phyloP scores from a whole-genome alignment of 257 asterid species.

The Solanum habrochaites region DNA sequence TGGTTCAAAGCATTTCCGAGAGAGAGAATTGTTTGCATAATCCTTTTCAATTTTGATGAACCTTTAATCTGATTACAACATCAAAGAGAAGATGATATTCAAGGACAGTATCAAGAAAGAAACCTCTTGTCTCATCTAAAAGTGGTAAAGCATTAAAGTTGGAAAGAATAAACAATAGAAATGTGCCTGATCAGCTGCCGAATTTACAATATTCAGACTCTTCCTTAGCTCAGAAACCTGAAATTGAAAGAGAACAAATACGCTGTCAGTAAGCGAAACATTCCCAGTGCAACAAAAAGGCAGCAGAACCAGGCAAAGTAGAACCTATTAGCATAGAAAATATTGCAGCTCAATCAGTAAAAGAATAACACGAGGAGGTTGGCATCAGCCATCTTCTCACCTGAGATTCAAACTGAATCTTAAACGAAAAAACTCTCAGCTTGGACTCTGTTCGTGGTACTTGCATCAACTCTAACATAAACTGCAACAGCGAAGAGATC shows the following conservation, averaged over 20 bases:
- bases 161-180: constrained; percentile 11
- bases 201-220: constrained; percentile 59
- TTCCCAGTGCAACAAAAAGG: background rate
- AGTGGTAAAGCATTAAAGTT: background rate
- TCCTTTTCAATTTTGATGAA: constrained; percentile 73
- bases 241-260: constrained; percentile 3
- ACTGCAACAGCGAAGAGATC: constrained; percentile 31
- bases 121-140: background rate
- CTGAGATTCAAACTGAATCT: constrained; percentile 78
- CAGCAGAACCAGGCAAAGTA: background rate
- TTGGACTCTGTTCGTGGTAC: constrained; percentile 80
- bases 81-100: background rate
- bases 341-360: background rate
- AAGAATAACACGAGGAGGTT: background rate
- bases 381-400: constrained; percentile 23
- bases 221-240: constrained; percentile 84
- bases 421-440: constrained; percentile 83
- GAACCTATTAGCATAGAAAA: background rate
- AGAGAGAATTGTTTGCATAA: constrained; percentile 94
- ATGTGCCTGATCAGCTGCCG: constrained; percentile 84
- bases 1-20: constrained; percentile 92
- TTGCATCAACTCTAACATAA: constrained; percentile 91
- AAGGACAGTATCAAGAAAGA: constrained; percentile 7
- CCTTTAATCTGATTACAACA: constrained; percentile 67
- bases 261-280: background rate